Evolutionary conservation across 495 filamentous ascomycete genomes (phyloP).

Genomic region (Penicillium bialowiezense): DNA sequence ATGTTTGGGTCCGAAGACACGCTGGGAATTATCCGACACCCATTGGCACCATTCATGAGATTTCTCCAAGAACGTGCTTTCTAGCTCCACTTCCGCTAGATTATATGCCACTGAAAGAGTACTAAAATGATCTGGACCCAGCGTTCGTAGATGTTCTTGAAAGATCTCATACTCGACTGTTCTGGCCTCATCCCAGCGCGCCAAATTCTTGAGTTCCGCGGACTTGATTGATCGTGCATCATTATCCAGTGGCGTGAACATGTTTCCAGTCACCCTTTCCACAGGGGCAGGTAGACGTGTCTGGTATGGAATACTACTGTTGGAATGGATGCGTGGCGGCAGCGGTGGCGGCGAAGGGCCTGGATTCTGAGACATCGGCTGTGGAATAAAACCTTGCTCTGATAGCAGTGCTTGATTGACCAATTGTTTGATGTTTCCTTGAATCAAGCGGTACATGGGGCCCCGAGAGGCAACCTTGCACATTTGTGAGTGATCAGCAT

Average conservation of each 20-base stretch:
- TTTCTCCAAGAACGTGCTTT: conserved; percentile 25
- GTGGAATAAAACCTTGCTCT: conserved; percentile 35
- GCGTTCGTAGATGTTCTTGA: conserved; percentile 31
- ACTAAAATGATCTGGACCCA: conserved; percentile 35
- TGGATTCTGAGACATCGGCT: conserved; percentile 10
- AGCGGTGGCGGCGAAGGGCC: conserved; percentile 23
- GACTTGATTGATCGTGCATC: conserved; percentile 31
- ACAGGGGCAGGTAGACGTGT: conserved; percentile 11
- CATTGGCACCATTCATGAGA: conserved; percentile 33
- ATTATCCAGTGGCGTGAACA: conserved; percentile 25
- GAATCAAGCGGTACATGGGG: conserved; percentile 38
- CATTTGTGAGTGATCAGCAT: conserved; percentile 41
- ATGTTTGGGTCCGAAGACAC: conserved; percentile 32
- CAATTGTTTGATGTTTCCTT: conserved; percentile 39
- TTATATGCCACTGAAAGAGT: conserved; percentile 31
- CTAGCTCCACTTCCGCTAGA: conserved; percentile 32
- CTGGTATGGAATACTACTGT: conserved; percentile 33
- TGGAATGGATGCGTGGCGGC: conserved; percentile 32
- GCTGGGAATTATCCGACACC: conserved; percentile 31
- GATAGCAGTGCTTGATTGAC: conserved; percentile 33
- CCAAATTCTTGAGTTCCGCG: conserved; percentile 29
- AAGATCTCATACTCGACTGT: conserved; percentile 35
- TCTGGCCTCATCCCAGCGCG: conserved; percentile 33
- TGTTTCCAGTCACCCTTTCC: conserved; percentile 15
- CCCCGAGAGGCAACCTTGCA: conserved; percentile 34